Evolutionary conservation across 2,329 filamentous ascomycete genomes (phyloP), one percentile per base, ranked within the genome.

Genomic region (Paraphaeosphaeria sporulosa): DNA sequence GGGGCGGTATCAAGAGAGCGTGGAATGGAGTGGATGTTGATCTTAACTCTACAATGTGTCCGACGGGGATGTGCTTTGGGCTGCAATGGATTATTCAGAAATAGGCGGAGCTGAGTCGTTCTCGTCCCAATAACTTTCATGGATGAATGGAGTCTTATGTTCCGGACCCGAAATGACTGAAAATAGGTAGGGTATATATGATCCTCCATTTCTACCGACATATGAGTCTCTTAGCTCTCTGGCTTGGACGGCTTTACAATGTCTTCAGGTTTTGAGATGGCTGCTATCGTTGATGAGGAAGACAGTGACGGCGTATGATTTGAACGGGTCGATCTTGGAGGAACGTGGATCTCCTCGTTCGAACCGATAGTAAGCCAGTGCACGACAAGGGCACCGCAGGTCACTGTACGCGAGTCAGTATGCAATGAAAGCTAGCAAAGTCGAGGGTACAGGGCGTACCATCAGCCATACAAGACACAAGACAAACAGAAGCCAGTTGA

Each of bases 351-450:
- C 32, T 38, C 48, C n/a, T 25, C 32, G 13, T 30, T 38, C n/a
- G 51, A 54, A 8, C 51, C 51, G 23, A 54, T 38, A 13, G 51
- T 54, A 21, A 54, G 51, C 51, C 51, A 54, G 21, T 54, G 51
- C 2, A 54, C 51, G 15, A 54, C 27, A 19, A 54, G 51, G 9
- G 32, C 40, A 43, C 51, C 51, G 23, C 36, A 54, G 10, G 38
- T 54, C 17, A 54, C 51, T 54, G 15, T 19, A 21, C 4, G 15
- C 17, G 13, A 43, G 38, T 54, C 13, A 54, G 38, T 13, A 19
- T 42, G 7, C 23, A 10, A 49, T 12, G 8, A 32, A n/a, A 27
- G 1, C n/a, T 32, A n/a, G 8, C 10, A 13, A 21, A 23, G 1
- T 13, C 12, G 8, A 23, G 10, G 2, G 19, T 44, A 4, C 9